These are phyloP conservation scores for Dendrobium chrysotoxum DNA, from an alignment of 106 monocot species.

Conservation along the genomic window DNA sequence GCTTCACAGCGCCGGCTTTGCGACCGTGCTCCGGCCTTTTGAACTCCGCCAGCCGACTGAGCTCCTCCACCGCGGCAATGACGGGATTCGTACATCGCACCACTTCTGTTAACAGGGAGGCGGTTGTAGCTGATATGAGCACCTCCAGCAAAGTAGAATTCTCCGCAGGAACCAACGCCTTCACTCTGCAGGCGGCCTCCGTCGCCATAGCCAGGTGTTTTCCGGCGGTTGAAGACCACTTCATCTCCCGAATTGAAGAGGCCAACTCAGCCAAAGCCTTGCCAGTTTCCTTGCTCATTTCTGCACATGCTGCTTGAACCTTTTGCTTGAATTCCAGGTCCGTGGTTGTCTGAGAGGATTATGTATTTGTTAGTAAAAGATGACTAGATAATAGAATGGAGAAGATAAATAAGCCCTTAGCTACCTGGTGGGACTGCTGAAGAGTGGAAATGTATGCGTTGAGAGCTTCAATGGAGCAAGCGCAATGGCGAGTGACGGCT, in stretches of 20 bases:
- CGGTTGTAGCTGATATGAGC: constrained; percentile 24
- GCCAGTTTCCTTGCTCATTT: constrained; percentile 28
- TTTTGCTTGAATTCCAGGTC: constrained; percentile 18
- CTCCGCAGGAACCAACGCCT: constrained; percentile 1
- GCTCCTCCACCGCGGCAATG: constrained; percentile 33
- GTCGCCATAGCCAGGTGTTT: constrained; percentile 15
- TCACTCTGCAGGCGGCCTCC: constrained; percentile 15
- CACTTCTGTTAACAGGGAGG: constrained; percentile 50
- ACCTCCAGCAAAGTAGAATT: constrained; percentile 14
- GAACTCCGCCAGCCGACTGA: constrained; percentile 38
- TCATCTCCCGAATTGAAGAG: constrained; percentile 26
- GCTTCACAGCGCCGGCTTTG: constrained; percentile 16
- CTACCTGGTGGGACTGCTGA: background rate
- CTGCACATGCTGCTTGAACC: constrained; percentile 19
- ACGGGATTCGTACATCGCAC: constrained; percentile 14
- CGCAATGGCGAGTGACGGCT: constrained; percentile 34
- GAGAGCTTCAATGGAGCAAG: constrained; percentile 45
- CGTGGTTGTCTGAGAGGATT: constrained; percentile 2
- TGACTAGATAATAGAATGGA: background rate
- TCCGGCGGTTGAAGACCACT: constrained; percentile 7
- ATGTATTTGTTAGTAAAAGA: background rate
- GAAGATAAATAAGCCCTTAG: background rate
- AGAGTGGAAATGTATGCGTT: constrained; percentile 12
- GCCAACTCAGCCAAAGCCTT: constrained; percentile 29
- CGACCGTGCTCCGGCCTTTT: constrained; percentile 8